Conservation (phyloP, 2,329 filamentous ascomycete species). For the Canariomyces notabilis region DNA sequence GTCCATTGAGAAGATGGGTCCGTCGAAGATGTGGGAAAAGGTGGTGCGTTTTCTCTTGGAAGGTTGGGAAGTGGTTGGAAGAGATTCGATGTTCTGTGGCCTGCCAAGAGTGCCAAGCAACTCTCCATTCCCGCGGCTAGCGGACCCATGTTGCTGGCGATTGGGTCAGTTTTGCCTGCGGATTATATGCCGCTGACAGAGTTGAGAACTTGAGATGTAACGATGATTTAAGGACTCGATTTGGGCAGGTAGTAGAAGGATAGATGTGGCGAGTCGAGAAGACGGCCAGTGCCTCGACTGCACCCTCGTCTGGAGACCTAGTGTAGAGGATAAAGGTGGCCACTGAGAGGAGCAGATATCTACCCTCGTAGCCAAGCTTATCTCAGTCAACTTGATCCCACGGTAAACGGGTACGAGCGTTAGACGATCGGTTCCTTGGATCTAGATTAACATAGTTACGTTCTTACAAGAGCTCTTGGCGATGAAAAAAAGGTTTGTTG, state of each 20-base stretch:
- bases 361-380: too few relatives aligned
- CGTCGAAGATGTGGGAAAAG: neutral
- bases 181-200: too few relatives aligned
- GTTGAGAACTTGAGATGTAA: neutral
- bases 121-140: neutral
- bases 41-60: neutral
- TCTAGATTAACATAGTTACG: too few relatives aligned
- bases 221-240: too few relatives aligned
- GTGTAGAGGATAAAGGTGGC: too few relatives aligned
- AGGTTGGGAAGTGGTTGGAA: neutral
- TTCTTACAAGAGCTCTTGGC: conserved; percentile 1
- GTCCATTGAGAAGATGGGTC: conserved; percentile 4
- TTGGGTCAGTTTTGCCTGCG: neutral
- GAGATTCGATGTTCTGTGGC: neutral
- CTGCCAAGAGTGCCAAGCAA: neutral
- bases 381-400: too few relatives aligned
- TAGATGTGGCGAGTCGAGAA: too few relatives aligned
- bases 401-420: neutral
- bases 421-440: conserved; percentile 8
- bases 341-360: too few relatives aligned
- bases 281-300: too few relatives aligned
- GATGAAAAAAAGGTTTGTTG: neutral
- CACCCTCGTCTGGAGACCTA: too few relatives aligned
- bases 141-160: neutral
- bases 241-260: too few relatives aligned